phyloP scores from a whole-genome alignment of 257 asterid genomes.

The Eucommia ulmoides region DNA sequence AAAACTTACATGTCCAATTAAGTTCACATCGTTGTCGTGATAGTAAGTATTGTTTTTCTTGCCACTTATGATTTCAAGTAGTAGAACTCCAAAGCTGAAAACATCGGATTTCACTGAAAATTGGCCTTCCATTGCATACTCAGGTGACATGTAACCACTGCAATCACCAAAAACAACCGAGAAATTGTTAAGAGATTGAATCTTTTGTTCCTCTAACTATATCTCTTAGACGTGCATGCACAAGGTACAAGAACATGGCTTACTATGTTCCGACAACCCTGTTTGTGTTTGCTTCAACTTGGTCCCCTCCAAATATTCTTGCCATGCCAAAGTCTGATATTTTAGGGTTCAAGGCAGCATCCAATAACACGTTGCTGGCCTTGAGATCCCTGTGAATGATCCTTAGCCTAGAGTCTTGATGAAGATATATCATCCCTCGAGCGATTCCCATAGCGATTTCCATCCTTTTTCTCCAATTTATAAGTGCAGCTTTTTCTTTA shows the following conservation, averaged over 20 bases:
- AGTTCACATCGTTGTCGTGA: slow-evolving; percentile 14
- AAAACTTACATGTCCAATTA: slow-evolving; percentile 20
- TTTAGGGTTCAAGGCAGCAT: slow-evolving; percentile 16
- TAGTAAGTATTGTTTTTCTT: slow-evolving; percentile 15
- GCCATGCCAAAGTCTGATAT: slow-evolving; percentile 11
- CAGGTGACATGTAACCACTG: slow-evolving; percentile 35
- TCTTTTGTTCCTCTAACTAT: too few relatives aligned
- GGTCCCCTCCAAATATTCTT: slow-evolving; percentile 3
- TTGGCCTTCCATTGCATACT: slow-evolving; percentile 22
- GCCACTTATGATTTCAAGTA: slow-evolving; percentile 28
- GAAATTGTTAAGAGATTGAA: too few relatives aligned
- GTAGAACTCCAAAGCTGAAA: slow-evolving; percentile 24
- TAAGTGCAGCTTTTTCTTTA: background rate
- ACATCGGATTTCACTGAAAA: slow-evolving; percentile 30
- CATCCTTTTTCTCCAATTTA: slow-evolving; percentile 9
- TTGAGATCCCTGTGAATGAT: slow-evolving; percentile 13
- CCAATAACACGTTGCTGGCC: slow-evolving; percentile 14
- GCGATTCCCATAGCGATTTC: slow-evolving; percentile 11
- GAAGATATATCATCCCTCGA: slow-evolving; percentile 15
- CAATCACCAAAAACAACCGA: too few relatives aligned
- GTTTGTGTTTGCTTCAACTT: slow-evolving; percentile 5
- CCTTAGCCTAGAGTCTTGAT: slow-evolving; percentile 8
- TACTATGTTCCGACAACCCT: slow-evolving; percentile 12
- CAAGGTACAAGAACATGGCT: slow-evolving; percentile 2
- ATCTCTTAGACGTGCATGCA: too few relatives aligned